Percentiles rank a stretch among this genome's conserved stretches.
These are phyloP conservation scores for Thelephora aurantiotincta DNA, from an alignment of 768 basidiomycete genomes.

Conservation along the genomic window DNA sequence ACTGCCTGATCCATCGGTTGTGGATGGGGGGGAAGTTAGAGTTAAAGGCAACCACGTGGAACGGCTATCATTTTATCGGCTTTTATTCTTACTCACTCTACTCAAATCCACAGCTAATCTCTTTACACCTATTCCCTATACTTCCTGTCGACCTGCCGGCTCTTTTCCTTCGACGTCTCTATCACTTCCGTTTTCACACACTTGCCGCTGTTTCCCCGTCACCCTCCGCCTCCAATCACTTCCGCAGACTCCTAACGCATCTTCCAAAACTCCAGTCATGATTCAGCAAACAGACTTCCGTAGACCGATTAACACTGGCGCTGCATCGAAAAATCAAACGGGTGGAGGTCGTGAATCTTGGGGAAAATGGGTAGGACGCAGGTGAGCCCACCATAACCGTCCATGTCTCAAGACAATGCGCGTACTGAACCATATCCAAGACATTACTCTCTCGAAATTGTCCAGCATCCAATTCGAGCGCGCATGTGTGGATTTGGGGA, in stretches of 20 bases:
- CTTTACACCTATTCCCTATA: conserved; percentile 4
- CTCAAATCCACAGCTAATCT: not conserved
- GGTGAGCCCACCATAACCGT: conserved; percentile 24
- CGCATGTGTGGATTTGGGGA: conserved; percentile 96
- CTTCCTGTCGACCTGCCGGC: conserved; percentile 3
- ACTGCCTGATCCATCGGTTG: conserved; percentile 37
- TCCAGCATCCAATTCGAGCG: conserved; percentile 81
- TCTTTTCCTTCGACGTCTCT: conserved; percentile 4
- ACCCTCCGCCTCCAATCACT: conserved; percentile 11
- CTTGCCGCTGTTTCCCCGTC: not conserved
- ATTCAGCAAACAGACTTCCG: conserved; percentile 50
- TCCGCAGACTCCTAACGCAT: conserved; percentile 5
- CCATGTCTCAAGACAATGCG: not conserved
- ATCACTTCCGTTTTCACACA: conserved; percentile 2
- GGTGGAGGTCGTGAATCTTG: conserved; percentile 41
- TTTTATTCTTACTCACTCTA: not conserved
- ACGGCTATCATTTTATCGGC: not conserved
- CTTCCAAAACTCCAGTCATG: conserved; percentile 24
- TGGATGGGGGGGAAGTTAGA: not conserved
- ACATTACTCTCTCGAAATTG: conserved; percentile 71
- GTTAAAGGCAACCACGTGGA: not conserved
- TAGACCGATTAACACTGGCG: conserved; percentile 17
- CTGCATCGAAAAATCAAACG: conserved; percentile 10
- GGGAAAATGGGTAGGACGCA: conserved; percentile 57
- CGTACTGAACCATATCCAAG: conserved; percentile 21